Evolutionary conservation across 2,329 filamentous ascomycete species (phyloP).

Genomic region (Fulvia fulva): DNA sequence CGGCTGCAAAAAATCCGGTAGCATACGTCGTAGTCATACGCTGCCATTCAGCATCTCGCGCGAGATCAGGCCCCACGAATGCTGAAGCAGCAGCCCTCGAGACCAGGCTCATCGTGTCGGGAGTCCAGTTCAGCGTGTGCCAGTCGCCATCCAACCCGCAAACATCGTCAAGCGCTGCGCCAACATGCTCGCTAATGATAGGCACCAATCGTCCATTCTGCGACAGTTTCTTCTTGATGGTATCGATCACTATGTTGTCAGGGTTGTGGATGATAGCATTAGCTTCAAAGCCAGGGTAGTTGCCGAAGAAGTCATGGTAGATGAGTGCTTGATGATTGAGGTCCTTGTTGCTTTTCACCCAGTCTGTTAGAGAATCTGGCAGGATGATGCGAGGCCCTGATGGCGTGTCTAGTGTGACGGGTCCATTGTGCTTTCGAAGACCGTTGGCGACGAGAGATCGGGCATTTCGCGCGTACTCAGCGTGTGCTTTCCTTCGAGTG

Average conservation of each 20-base stretch:
- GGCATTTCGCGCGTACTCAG: background rate
- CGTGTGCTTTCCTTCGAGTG: background rate
- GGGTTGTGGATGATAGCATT: slow-evolving; percentile 6
- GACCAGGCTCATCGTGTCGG: slow-evolving; percentile 31
- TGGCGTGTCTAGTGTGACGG: slow-evolving; percentile 3
- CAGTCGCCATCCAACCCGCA: slow-evolving; percentile 6
- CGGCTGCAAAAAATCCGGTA: slow-evolving; percentile 32
- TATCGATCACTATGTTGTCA: slow-evolving; percentile 13
- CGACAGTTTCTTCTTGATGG: slow-evolving; percentile 15
- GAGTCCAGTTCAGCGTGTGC: slow-evolving; percentile 3
- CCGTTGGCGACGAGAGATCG: background rate
- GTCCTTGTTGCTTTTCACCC: slow-evolving; percentile 19
- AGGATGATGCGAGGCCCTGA: slow-evolving; percentile 8
- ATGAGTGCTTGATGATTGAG: slow-evolving; percentile 14
- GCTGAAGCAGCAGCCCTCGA: slow-evolving; percentile 37
- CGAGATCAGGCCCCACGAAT: slow-evolving; percentile 36
- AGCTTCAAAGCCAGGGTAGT: slow-evolving; percentile 17
- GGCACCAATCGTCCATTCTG: slow-evolving; percentile 16
- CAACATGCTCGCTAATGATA: slow-evolving; percentile 10
- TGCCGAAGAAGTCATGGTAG: slow-evolving; percentile 15
- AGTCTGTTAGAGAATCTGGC: background rate
- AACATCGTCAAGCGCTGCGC: slow-evolving; percentile 9
- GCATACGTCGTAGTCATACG: slow-evolving; percentile 31
- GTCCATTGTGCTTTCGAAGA: background rate
- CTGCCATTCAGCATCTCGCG: slow-evolving; percentile 38